These are phyloP conservation scores for Lizanozyma gosingica DNA, from an alignment of 1,139 yeast genomes.

Conservation along the genomic window DNA sequence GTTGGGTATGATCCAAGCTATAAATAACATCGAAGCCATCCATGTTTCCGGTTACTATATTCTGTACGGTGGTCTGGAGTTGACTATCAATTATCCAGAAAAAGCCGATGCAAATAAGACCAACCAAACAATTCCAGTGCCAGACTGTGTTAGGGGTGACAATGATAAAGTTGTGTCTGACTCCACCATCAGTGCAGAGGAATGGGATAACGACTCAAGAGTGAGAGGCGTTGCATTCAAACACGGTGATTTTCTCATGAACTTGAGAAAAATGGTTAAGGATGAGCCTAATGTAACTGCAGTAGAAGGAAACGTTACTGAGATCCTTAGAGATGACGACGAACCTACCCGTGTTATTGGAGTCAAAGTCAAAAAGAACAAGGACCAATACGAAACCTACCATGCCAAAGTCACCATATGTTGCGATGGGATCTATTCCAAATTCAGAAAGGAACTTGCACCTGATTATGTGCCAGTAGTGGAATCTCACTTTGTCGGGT, in stretches of 20 bases:
- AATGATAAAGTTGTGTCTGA: constrained; percentile 46
- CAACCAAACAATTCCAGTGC: constrained; percentile 41
- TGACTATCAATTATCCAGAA: constrained; percentile 63
- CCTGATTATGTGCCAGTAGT: constrained; percentile 52
- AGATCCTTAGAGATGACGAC: constrained; percentile 42
- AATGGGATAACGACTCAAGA: constrained; percentile 52
- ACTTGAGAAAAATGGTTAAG: constrained; percentile 65
- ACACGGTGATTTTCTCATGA: constrained; percentile 80
- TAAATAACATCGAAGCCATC: constrained; percentile 76
- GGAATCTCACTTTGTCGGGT: constrained; percentile 82
- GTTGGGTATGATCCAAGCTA: constrained; percentile 71
- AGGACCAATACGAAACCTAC: constrained; percentile 22
- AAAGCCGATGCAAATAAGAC: constrained; percentile 39
- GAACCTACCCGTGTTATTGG: constrained; percentile 55
- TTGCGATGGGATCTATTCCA: constrained; percentile 93
- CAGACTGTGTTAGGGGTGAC: constrained; percentile 47
- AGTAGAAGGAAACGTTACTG: constrained; percentile 74
- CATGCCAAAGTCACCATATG: constrained; percentile 60
- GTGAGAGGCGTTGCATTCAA: constrained; percentile 83
- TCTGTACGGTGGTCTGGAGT: constrained; percentile 47
- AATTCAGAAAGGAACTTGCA: constrained; percentile 69
- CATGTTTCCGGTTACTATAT: constrained; percentile 77
- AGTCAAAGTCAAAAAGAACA: constrained; percentile 37
- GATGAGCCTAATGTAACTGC: constrained; percentile 64
- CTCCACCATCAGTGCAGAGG: constrained; percentile 34